Percentiles rank a stretch among this genome's conserved stretches.
Evolutionary conservation across 2,329 filamentous ascomycete species (phyloP).

Genomic region (Aureobasidium zeae): DNA sequence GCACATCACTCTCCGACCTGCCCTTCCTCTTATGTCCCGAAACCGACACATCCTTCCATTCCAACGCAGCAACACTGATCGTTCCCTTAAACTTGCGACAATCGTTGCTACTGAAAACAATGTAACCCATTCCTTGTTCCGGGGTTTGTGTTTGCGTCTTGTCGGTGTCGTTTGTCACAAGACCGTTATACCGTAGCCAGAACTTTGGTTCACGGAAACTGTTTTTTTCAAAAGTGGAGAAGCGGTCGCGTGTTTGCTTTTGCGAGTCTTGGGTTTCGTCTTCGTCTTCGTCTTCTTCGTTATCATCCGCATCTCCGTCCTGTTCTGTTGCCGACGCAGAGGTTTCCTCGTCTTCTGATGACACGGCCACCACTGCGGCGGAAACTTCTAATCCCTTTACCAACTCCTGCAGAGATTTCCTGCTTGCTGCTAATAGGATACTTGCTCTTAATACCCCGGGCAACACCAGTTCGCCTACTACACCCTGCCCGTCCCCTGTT

Average conservation of each 20-base stretch:
- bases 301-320: not conserved
- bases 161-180: not conserved
- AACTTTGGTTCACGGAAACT: conserved; percentile 12
- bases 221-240: conserved; percentile 8
- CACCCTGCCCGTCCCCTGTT: not conserved
- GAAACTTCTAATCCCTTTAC: not conserved
- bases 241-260: not conserved
- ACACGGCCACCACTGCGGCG: no score
- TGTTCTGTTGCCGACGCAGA: not conserved
- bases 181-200: conserved; percentile 1
- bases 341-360: not conserved
- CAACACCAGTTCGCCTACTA: not conserved
- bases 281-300: not conserved
- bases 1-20: not conserved
- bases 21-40: conserved; percentile 16
- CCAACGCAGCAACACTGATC: not conserved
- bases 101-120: conserved; percentile 2
- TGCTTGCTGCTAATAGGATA: not conserved
- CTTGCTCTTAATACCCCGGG: not conserved
- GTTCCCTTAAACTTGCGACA: conserved; percentile 9
- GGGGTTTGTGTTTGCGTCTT: not conserved
- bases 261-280: not conserved
- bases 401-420: conserved; percentile 1
- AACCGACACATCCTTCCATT: conserved; percentile 5
- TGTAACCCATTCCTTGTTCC: conserved; percentile 1